Evolutionary conservation across 108 stramenopile genomes (phyloP).

Genomic region (Cyclotella cryptica): DNA sequence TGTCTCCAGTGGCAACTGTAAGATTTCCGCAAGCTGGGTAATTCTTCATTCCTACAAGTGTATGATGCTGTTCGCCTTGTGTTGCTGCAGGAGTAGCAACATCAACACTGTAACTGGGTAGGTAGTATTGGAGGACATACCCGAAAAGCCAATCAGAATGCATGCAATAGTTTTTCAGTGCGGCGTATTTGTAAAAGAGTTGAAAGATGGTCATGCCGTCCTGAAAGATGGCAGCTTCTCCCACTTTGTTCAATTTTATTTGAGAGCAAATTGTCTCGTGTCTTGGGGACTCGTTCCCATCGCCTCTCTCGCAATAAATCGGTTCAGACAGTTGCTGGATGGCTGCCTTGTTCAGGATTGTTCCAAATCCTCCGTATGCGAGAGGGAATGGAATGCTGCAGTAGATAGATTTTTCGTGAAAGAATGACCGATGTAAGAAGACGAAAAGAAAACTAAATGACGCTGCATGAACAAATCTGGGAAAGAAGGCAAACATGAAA

Average conservation of each 20-base stretch:
- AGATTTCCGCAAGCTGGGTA: constrained; percentile 20
- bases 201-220: constrained; percentile 16
- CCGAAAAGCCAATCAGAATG: constrained; percentile 23
- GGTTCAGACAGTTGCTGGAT: constrained; percentile 34
- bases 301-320: not conserved
- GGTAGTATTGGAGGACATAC: constrained; percentile 14
- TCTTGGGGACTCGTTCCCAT: not conserved
- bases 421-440: not conserved
- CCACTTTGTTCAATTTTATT: constrained; percentile 1
- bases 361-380: constrained; percentile 58
- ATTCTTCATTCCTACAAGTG: constrained; percentile 10
- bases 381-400: constrained; percentile 27
- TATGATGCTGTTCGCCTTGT: not conserved
- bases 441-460: not conserved
- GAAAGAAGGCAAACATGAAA: not conserved
- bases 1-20: not conserved
- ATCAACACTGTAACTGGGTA: not conserved
- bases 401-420: not conserved
- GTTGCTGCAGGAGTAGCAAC: too few species aligned
- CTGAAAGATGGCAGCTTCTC: constrained; percentile 6
- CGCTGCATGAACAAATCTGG: not conserved
- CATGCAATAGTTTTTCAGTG: constrained; percentile 16
- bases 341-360: constrained; percentile 25
- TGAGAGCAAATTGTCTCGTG: not conserved
- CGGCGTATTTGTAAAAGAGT: constrained; percentile 23